Percentiles rank a stretch among this genome's conserved stretches.
Evolutionary conservation across 2,329 filamentous ascomycete species (phyloP).

Genomic region (Cladophialophora yegresii): DNA sequence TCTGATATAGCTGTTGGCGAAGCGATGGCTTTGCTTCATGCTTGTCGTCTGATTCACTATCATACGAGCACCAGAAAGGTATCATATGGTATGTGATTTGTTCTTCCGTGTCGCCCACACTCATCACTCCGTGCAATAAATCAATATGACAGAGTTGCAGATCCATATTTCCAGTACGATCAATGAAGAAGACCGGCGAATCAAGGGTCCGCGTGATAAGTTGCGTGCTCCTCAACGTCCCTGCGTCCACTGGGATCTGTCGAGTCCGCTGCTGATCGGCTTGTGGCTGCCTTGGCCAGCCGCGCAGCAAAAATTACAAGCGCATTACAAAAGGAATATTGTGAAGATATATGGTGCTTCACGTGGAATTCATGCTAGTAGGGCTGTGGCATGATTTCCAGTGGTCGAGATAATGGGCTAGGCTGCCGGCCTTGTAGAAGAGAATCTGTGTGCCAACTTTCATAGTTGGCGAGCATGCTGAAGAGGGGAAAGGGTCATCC

Average conservation of each 20-base stretch:
- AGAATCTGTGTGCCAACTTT: constrained; percentile 22
- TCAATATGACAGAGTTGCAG: constrained; percentile 38
- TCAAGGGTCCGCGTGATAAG: constrained; percentile 27
- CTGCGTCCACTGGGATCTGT: constrained; percentile 9
- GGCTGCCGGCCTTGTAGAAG: constrained; percentile 12
- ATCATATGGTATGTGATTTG: not conserved
- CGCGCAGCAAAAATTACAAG: constrained; percentile 11
- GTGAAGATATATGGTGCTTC: constrained; percentile 4
- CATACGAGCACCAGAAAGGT: not conserved
- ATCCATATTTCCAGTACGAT: constrained; percentile 36
- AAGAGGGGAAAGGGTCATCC: constrained; percentile 21
- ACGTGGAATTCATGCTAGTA: constrained; percentile 2
- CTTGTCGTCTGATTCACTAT: not conserved
- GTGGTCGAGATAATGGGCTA: constrained; percentile 6
- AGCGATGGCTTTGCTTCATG: constrained; percentile 1
- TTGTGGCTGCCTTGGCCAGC: constrained; percentile 11
- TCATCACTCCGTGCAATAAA: constrained; percentile 36
- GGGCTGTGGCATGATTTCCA: constrained; percentile 4
- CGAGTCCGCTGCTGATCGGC: constrained; percentile 12
- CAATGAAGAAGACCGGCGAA: constrained; percentile 38
- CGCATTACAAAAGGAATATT: constrained; percentile 30
- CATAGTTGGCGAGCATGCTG: constrained; percentile 18
- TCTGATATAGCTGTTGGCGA: constrained; percentile 14
- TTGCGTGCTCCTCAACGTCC: constrained; percentile 16
- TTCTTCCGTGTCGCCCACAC: constrained; percentile 15